Base-by-base conservation (phyloP, 1,139 yeast genomes). In the Kluyveromyces marxianus region DNA sequence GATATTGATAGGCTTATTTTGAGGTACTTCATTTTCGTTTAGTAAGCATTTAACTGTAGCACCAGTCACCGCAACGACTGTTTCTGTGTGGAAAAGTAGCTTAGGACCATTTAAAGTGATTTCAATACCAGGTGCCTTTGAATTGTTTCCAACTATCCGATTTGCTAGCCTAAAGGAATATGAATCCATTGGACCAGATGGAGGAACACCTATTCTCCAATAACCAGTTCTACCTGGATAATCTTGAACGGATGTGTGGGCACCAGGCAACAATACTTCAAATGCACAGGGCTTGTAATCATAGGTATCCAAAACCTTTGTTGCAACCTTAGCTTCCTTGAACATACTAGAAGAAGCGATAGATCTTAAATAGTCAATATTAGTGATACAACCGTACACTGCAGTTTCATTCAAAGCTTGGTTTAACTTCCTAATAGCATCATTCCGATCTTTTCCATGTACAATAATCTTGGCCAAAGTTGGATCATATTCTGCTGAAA, bases 181-280 rank as follows among this genome's bases (percentile, higher is more conserved):
- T 50, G 83, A 79, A 68, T 92, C 97, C 97, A 92, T 92, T 52
- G 97, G 96, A 41, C 98, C 98, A 35, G 96, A 87, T 7, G 97
- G 97, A 30, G 98, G 98, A 47, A 92, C 97, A 64, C 98, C 98
- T 56, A 84, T 73, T 61, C 83, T 76, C 97, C 97, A 92, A 64
- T 83, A 77, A 10, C 90, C 84, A 49, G 74, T 74, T 71, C 97
- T 82, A 49, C 97, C 97, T 10, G 97, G 97, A 64, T 80, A 90
- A 66, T 90, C 97, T 70, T 92, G 97, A 44, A 90, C 92, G 3
- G 97, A 85, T 35, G 97, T 89, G 67, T 87, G 86, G 37, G 96
- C 92, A 61, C 97, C 97, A 1, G 97, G 96, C 41, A 77, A 69
- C 38, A 83, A 65, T 39, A 92, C 76, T 66, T 90, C 97, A 65